Base-by-base conservation (phyloP, 2,329 filamentous ascomycete species). In the Colletotrichum chlorophyti region DNA sequence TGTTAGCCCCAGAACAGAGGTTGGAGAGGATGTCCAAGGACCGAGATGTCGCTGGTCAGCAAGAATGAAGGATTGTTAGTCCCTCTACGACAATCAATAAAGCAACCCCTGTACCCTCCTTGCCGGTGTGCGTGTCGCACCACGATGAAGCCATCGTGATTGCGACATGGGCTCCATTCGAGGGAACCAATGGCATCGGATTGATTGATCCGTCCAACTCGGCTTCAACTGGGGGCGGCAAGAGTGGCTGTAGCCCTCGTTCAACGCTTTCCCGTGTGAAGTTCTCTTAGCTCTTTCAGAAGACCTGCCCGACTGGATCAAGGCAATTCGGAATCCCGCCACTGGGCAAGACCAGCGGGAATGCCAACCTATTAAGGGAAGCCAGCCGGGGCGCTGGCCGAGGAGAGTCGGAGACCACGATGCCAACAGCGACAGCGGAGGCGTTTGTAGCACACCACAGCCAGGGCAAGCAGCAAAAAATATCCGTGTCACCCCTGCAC, bases 81-180 rank as follows among this genome's bases (percentile, higher is more conserved):
- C n/a, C n/a, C n/a, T n/a, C n/a, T n/a, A n/a, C 49, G 42, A 48
- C 29, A 21, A n/a, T 5, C 14, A 23, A 7, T 29, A 26, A 46
- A 38, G 27, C 26, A 19, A 9, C 4, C n/a, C 17, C 24, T 43
- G 47, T 42, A 19, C 32, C 42, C 3, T 41, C 10, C 42, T 42
- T 54, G 54, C 35, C 23, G 29, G 49, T 29, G 41, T 15, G 32
- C 8, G 12, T 17, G 24, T 55, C 45, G 38, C 57, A 57, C 57
- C 51, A 45, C 43, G 31, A 45, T 19, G 43, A 50, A 48, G 31
- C 51, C 57, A 55, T 57, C 38, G 43, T 21, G 38, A 57, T 50
- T 19, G 14, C 31, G 35, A 24, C 38, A 21, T 32, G 37, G 29
- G 51, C 7, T 37, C 23, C 24, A 15, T 6, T 24, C 17, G 11